Evolutionary conservation across 306 rosid species (phyloP), one percentile per base, ranked within the genome.

Genomic region (Benincasa hispida): DNA sequence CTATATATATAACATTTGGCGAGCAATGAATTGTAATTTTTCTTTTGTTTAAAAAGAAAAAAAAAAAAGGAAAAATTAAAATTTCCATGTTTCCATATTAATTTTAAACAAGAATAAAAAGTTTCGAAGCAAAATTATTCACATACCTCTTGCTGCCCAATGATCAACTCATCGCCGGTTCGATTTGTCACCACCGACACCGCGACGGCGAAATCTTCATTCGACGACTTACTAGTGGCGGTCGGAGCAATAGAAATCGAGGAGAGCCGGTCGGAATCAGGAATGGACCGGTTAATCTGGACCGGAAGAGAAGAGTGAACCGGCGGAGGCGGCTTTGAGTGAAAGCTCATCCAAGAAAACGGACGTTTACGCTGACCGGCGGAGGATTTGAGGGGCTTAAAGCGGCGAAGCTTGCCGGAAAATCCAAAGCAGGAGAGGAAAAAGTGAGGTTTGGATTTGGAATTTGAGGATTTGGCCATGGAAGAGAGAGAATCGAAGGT

Each of bases 371-470:
- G 21, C 3, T 74, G 32, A 13, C 6, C 56, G 21, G 53, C 75
- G 57, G 35, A 24, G 10, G 51, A 21, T 45, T 69, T 69, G 57
- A 14, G 30, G 14, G 75, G 28, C 75, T 69, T 69, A 15, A 24
- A 45, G 54, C 51, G 57, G 32, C 34, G 45, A 34, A 8, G 11
- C 22, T 74, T 54, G 17, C 12, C 50, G 66, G 65, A 74, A n/a
- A 32, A 74, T 54, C 62, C 78, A n/a, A 74, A 74, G 21, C 78
- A 74, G 47, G 21, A 10, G 51, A 74, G 65, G 12, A 74, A 51
- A 32, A 2, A 18, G 10, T 74, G 47, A 22, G 62, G 37, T n/a
- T 74, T 51, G 14, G 78, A n/a, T 54, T 53, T 74, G 63, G 77
- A 30, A 28, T 39, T 39, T 4, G 28, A 18, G 28, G 73, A 37